Base-by-base conservation (phyloP, 139 green algal species). In the Haematococcus lacustris region DNA sequence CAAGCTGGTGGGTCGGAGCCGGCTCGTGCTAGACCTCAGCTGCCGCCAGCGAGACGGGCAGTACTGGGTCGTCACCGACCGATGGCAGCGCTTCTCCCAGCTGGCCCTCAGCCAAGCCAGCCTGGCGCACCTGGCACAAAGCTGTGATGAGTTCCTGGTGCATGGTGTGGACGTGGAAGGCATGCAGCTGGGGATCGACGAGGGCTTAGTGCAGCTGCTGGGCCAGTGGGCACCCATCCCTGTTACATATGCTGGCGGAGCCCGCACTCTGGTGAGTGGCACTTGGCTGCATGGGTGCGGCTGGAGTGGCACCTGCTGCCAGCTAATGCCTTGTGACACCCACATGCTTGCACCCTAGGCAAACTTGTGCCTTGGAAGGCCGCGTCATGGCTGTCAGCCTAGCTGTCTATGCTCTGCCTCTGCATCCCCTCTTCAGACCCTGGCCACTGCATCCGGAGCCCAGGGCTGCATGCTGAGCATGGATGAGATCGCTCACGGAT, bases 131-230 rank as follows among this genome's bases (percentile, higher is more conserved):
- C 86, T 99, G 37, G 86, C 91, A 0, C 57, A 76, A 35, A 90
- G 73, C 69, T 96, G 91, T 72, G 88, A 92, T 66, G 95, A 99
- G 87, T 97, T 99, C 70, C 80, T 99, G 73, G 95, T 97, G 39
- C 95, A 99, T 79, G 95, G 91, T 1, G 95, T 99, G 37, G 95
- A 99, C 73, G 93, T 98, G 53, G 95, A 99, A 83, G 95, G 95
- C 71, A 97, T 92, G 91, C 88, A 97, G 84, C 82, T 96, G 60
- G 95, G 95, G 35, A 93, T 99, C 32, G 95, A 99, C 73, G 90
- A 95, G 47, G 85, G 95, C 69, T 88, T 99, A 35, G 92, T 99
- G 40, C n/a, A 76, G 34, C 80, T 94, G 71, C 84, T 98, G 60
- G 91, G 88, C 2, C 30, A 51, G 35, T 87, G 74, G 53, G 86